phyloP scores from a whole-genome alignment of 2,329 filamentous ascomycete genomes.

The Fusarium anguioides region DNA sequence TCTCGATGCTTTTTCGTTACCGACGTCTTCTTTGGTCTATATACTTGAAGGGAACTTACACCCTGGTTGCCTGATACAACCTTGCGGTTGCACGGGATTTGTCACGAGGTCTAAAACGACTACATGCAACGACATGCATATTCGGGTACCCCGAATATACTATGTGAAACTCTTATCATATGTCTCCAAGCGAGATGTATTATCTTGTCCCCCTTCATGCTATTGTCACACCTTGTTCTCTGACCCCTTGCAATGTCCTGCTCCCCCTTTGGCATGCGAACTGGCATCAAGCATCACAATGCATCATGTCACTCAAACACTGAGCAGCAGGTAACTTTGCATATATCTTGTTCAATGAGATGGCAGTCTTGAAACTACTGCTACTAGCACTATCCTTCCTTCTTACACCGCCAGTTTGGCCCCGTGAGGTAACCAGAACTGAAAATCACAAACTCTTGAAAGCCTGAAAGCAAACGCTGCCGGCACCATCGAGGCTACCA shows the following conservation, averaged over 20 bases:
- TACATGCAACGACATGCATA: slow-evolving; percentile 3
- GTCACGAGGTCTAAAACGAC: slow-evolving; percentile 14
- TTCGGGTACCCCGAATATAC: neutral
- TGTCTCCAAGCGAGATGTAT: neutral
- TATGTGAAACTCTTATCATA: neutral
- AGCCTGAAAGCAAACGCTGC: slow-evolving; percentile 30
- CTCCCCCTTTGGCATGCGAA: neutral
- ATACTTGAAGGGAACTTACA: neutral
- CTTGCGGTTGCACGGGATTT: slow-evolving; percentile 3
- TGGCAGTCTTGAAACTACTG: slow-evolving; percentile 34
- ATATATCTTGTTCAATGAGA: slow-evolving; percentile 26
- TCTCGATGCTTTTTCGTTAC: neutral
- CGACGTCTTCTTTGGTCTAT: neutral
- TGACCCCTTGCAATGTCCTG: slow-evolving; percentile 2
- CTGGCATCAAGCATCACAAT: neutral
- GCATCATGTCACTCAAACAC: slow-evolving; percentile 8
- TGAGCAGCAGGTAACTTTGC: neutral
- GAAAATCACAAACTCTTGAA: slow-evolving; percentile 17
- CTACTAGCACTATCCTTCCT: slow-evolving; percentile 20
- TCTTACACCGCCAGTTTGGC: slow-evolving; percentile 43
- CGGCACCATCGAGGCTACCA: slow-evolving; percentile 16
- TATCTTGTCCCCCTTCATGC: neutral
- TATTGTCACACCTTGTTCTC: neutral
- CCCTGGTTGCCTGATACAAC: neutral
- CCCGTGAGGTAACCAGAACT: slow-evolving; percentile 42